These are phyloP conservation scores for Rhizoclosmatium globosum DNA, from an alignment of 192 early-diverging fungal genomes.

Conservation along the genomic window DNA sequence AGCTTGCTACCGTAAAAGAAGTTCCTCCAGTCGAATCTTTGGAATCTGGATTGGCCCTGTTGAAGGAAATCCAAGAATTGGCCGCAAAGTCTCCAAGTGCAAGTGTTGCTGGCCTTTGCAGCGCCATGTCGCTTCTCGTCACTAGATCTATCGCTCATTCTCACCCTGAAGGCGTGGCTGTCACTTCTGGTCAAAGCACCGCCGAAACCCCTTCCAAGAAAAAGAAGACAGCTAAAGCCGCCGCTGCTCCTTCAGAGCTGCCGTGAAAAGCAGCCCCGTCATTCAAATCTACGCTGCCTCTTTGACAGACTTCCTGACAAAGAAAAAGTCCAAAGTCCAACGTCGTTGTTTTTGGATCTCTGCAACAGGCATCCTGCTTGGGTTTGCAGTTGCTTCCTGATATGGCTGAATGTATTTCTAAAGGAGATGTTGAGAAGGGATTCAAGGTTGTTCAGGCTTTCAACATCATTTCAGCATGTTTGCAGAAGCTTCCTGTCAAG, in stretches of 20 bases:
- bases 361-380: constrained; percentile 65
- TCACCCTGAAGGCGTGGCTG: constrained; percentile 7
- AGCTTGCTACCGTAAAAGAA: constrained; percentile 69
- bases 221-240: constrained; percentile 54
- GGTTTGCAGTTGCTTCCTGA: constrained; percentile 69
- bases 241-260: constrained; percentile 41
- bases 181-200: neutral
- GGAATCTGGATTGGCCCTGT: constrained; percentile 64
- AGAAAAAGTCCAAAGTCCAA: constrained; percentile 75
- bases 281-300: constrained; percentile 64
- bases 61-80: constrained; percentile 75
- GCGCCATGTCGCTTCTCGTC: constrained; percentile 64
- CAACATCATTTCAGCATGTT: constrained; percentile 37
- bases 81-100: constrained; percentile 67
- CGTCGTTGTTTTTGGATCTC: constrained; percentile 73
- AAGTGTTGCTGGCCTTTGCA: constrained; percentile 59
- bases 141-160: constrained; percentile 29
- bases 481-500: constrained; percentile 37
- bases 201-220: neutral
- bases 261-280: constrained; percentile 46
- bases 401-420: constrained; percentile 49
- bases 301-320: constrained; percentile 77
- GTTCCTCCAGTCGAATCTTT: constrained; percentile 57
- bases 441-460: constrained; percentile 42
- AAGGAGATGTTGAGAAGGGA: constrained; percentile 22